Conservation (phyloP, 805 yeast genomes). For the Saturnispora dispora region DNA sequence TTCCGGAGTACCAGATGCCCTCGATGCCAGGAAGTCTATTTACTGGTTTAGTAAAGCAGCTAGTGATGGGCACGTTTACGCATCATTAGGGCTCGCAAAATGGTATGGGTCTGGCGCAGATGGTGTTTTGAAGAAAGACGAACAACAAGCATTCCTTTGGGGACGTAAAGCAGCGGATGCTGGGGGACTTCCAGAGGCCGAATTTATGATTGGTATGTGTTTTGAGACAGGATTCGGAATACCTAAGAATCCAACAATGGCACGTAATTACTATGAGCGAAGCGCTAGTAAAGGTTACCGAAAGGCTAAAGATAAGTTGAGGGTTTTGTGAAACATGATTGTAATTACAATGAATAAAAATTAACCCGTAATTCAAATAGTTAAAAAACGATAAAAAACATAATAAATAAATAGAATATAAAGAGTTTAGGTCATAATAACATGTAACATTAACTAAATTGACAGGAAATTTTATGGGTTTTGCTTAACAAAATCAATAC, state of each 20-base stretch:
- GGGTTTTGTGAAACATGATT: constrained; percentile 12
- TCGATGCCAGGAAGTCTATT: constrained; percentile 49
- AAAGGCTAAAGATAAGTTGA: constrained; percentile 39
- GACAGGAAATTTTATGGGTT: constrained; percentile 39
- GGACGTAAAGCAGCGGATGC: constrained; percentile 53
- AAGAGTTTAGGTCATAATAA: constrained; percentile 1
- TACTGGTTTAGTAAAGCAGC: constrained; percentile 74
- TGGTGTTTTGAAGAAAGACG: constrained; percentile 42
- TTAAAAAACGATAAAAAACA: neutral
- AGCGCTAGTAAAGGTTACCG: constrained; percentile 59
- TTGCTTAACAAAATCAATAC: constrained; percentile 74
- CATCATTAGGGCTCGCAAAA: constrained; percentile 65
- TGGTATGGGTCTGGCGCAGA: constrained; percentile 67
- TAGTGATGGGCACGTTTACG: constrained; percentile 51
- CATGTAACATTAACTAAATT: constrained; percentile 1
- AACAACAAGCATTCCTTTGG: constrained; percentile 59
- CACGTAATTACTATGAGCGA: constrained; percentile 41
- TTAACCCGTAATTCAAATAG: neutral
- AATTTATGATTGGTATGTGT: constrained; percentile 61
- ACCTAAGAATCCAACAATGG: constrained; percentile 32
- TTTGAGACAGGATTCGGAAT: constrained; percentile 60
- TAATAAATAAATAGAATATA: neutral
- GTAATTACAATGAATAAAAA: neutral
- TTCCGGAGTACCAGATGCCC: constrained; percentile 22
- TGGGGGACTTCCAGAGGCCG: constrained; percentile 48